A percentile compares a stretch with the other conserved stretches of the same genome.
These are phyloP conservation scores for Yarrowia hollandica DNA, from an alignment of 805 yeast genomes.

Conservation along the genomic window DNA sequence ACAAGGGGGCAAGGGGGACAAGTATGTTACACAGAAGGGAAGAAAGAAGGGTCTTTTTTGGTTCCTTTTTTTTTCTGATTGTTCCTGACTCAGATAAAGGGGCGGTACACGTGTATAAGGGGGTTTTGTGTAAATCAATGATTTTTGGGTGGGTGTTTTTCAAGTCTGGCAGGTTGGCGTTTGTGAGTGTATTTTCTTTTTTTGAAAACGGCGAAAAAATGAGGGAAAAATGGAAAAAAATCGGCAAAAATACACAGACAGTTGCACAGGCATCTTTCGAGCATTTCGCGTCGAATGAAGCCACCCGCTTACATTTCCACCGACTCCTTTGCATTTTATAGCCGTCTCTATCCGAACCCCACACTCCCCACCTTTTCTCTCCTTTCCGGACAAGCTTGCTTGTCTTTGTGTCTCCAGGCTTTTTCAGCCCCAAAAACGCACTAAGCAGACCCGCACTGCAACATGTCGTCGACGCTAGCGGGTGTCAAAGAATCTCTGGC, in stretches of 20 bases:
- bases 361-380: slow-evolving; percentile 12
- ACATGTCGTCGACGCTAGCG: slow-evolving; percentile 13
- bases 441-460: slow-evolving; percentile 15
- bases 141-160: too few relatives aligned
- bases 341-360: not conserved
- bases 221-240: not conserved
- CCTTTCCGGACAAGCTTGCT: slow-evolving; percentile 2
- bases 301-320: not conserved
- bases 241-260: not conserved
- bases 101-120: too few relatives aligned
- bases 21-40: slow-evolving; percentile 2
- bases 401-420: slow-evolving; percentile 8
- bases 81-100: slow-evolving; percentile 10
- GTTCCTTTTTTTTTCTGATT: too few relatives aligned
- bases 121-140: not conserved
- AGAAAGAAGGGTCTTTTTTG: not conserved
- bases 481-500: too few relatives aligned
- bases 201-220: not conserved
- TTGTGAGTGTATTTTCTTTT: too few relatives aligned
- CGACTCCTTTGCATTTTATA: too few relatives aligned
- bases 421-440: too few relatives aligned
- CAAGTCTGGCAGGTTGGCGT: too few relatives aligned
- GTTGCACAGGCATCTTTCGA: not conserved
- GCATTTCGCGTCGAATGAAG: not conserved
- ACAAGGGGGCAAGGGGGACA: slow-evolving; percentile 7